phyloP scores from a whole-genome alignment of 306 rosid species.

The Prosopis cineraria region DNA sequence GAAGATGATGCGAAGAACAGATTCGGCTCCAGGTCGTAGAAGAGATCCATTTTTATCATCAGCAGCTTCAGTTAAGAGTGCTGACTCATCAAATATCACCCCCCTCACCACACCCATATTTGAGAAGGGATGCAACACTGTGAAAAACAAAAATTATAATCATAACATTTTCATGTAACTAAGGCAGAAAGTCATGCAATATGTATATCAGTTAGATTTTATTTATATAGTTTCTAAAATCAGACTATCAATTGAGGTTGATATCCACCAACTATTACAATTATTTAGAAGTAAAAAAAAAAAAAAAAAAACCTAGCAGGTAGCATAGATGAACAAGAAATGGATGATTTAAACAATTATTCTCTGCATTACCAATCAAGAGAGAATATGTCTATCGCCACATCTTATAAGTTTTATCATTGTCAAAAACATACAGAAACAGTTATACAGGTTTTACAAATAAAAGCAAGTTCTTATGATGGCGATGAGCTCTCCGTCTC shows the following conservation, averaged over 20 bases:
- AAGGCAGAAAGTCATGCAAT: background rate
- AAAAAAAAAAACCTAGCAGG: constrained; percentile 19
- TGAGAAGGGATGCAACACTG: constrained; percentile 17
- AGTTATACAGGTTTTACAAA: too few relatives aligned
- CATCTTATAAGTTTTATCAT: constrained; percentile 12
- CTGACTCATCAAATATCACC: constrained; percentile 72
- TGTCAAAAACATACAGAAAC: background rate
- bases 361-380: background rate
- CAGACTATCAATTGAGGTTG: constrained; percentile 9
- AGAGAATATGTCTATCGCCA: background rate
- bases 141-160: constrained; percentile 5
- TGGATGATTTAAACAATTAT: background rate
- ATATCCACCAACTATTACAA: constrained; percentile 10
- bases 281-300: constrained; percentile 1
- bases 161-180: background rate
- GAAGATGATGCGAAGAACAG: constrained; percentile 61
- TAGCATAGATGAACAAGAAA: background rate
- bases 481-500: too few relatives aligned
- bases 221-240: background rate
- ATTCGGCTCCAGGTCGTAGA: constrained; percentile 49
- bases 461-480: too few relatives aligned
- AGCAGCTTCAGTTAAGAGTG: constrained; percentile 36
- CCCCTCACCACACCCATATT: constrained; percentile 47
- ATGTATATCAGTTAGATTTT: background rate
- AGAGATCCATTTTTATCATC: constrained; percentile 32